Conservation (phyloP, 2,329 filamentous ascomycete genomes). For the Rhynchosporium graminicola region DNA sequence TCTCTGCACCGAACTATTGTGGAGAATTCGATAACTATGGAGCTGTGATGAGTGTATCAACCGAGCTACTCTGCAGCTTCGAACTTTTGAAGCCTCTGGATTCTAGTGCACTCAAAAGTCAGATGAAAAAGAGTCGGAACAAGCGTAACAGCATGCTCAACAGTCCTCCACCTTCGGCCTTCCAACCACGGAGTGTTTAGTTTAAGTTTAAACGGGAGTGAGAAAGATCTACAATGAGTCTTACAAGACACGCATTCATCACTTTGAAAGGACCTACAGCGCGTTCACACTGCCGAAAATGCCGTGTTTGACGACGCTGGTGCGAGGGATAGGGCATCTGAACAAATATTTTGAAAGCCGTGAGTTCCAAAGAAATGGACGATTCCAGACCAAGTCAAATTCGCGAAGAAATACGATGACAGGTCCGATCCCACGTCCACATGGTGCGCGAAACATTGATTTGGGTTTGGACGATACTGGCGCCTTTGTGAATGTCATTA, state of each 20-base stretch:
- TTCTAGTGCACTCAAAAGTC: constrained; percentile 92
- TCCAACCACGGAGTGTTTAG: constrained; percentile 36
- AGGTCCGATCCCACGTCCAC: background rate
- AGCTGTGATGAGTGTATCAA: constrained; percentile 96
- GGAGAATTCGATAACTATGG: constrained; percentile 99
- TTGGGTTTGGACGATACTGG: constrained; percentile 16
- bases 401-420: background rate
- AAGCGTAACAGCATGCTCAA: constrained; percentile 94
- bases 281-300: constrained; percentile 12
- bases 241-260: constrained; percentile 1
- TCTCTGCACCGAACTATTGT: constrained; percentile 98
- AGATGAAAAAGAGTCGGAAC: constrained; percentile 97
- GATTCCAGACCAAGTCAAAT: background rate
- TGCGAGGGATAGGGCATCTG: constrained; percentile 1
- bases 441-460: constrained; percentile 11
- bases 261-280: constrained; percentile 11
- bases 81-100: constrained; percentile 95
- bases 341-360: no score
- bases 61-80: constrained; percentile 92
- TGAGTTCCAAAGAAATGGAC: background rate
- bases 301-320: constrained; percentile 12
- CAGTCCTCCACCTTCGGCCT: constrained; percentile 67
- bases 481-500: constrained; percentile 18
- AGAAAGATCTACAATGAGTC: background rate
- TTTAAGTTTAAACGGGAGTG: background rate